phyloP scores from a whole-genome alignment of 495 filamentous ascomycete species.

The Penicillium riverlandense region DNA sequence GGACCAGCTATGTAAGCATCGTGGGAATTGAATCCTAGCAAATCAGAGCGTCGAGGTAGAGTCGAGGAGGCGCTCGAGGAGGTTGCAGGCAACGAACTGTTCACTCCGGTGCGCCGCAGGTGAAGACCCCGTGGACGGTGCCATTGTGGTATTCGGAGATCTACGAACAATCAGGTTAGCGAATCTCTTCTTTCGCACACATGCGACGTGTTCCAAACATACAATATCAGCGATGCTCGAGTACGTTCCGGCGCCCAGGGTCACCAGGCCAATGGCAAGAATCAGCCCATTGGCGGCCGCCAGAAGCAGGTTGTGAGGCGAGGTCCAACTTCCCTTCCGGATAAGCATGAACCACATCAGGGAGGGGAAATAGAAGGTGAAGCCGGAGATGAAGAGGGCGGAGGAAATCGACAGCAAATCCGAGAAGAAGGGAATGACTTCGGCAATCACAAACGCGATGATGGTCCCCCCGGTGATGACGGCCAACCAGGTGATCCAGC shows the following conservation, averaged over 20 bases:
- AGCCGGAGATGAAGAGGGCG: slow-evolving; percentile 28
- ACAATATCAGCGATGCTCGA: slow-evolving; percentile 51
- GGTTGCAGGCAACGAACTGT: not conserved
- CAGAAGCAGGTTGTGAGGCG: slow-evolving; percentile 21
- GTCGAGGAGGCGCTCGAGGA: too few relatives aligned
- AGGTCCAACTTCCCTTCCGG: slow-evolving; percentile 31
- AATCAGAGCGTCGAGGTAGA: too few relatives aligned
- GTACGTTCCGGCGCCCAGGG: slow-evolving; percentile 52
- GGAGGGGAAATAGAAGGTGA: slow-evolving; percentile 33
- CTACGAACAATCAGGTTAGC: slow-evolving; percentile 17
- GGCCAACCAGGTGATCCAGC: slow-evolving; percentile 51
- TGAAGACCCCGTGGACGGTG: slow-evolving; percentile 40
- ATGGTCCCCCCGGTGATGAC: slow-evolving; percentile 48
- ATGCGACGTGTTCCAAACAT: not conserved
- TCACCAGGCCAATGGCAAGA: slow-evolving; percentile 32
- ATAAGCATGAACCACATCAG: slow-evolving; percentile 57
- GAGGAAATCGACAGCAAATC: slow-evolving; percentile 53
- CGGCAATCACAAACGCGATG: slow-evolving; percentile 60
- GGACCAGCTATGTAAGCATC: too few relatives aligned
- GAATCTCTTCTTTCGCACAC: not conserved
- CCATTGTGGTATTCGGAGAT: slow-evolving; percentile 36
- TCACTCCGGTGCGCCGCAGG: slow-evolving; percentile 25
- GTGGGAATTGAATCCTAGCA: too few relatives aligned
- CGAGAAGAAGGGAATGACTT: slow-evolving; percentile 63
- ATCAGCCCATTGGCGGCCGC: slow-evolving; percentile 15